Percentiles rank a stretch among this genome's conserved stretches.
These are phyloP conservation scores for Oryza punctata DNA, from an alignment of 176 grass and related monocot species.

Conservation along the genomic window DNA sequence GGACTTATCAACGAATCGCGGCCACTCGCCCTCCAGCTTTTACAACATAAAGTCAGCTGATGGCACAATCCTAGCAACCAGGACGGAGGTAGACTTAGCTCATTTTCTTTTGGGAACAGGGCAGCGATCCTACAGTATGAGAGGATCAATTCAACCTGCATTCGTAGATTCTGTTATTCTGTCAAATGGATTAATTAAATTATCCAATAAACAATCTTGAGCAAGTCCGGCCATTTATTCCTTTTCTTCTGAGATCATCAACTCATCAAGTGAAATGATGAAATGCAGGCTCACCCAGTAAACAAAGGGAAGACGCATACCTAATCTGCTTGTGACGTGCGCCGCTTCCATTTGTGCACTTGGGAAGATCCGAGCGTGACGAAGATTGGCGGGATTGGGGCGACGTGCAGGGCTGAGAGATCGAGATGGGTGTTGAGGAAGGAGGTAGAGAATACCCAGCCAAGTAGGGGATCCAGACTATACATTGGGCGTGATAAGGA, in stretches of 20 bases:
- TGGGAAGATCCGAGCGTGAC: no score
- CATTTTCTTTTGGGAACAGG: not conserved
- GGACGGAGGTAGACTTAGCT: not conserved
- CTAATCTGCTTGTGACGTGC: slow-evolving; percentile 38
- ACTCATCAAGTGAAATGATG: not conserved
- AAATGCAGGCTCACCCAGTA: slow-evolving; percentile 18
- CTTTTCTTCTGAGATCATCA: not conserved
- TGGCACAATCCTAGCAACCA: not conserved
- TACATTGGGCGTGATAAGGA: no score
- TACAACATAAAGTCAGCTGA: not conserved
- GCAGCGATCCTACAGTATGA: not conserved
- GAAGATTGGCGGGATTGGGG: no score
- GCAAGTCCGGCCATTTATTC: not conserved
- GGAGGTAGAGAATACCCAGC: no score
- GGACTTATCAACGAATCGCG: no score
- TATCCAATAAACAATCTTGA: not conserved
- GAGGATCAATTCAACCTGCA: not conserved
- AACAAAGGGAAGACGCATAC: slow-evolving; percentile 9
- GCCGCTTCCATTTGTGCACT: slow-evolving; percentile 36
- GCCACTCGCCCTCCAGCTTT: no score
- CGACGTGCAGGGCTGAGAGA: no score
- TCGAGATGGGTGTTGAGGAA: no score
- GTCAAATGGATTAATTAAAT: not conserved
- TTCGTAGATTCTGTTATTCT: not conserved
- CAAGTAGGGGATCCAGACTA: no score